Conservation (phyloP, 75 land plant species). For the Cunninghamia lanceolata region DNA sequence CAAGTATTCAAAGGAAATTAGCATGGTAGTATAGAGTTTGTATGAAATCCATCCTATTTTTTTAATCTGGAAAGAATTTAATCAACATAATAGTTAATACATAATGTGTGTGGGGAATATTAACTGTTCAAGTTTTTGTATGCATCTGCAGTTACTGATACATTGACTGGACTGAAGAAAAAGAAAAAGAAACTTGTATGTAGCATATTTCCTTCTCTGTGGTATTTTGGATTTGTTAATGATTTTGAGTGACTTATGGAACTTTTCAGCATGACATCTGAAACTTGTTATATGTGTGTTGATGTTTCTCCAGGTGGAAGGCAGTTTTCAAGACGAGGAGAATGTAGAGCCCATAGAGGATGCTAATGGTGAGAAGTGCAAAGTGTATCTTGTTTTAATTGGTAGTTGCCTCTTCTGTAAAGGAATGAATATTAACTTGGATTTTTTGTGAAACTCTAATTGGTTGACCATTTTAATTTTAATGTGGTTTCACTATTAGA, state of each 20-base stretch:
- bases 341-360: constrained; percentile 42
- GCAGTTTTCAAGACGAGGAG: constrained; percentile 51
- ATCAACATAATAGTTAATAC: neutral
- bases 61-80: neutral
- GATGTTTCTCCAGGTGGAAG: constrained; percentile 46
- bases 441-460: neutral
- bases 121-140: neutral
- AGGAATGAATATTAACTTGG: neutral
- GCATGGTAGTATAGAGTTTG: neutral
- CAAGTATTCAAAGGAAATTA: neutral
- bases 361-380: constrained; percentile 28
- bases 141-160: constrained; percentile 47
- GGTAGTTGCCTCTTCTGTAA: neutral
- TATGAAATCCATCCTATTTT: neutral
- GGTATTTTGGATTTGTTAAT: neutral
- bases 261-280: neutral
- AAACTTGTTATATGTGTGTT: neutral
- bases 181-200: constrained; percentile 93
- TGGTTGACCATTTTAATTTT: neutral
- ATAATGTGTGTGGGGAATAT: neutral
- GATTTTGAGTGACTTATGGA: constrained; percentile 1
- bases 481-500: neutral
- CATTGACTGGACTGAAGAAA: constrained; percentile 69
- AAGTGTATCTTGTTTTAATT: neutral
- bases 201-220: neutral